Evolutionary conservation across 2,329 filamentous ascomycete species (phyloP).

Genomic region (Mycogone perniciosa): DNA sequence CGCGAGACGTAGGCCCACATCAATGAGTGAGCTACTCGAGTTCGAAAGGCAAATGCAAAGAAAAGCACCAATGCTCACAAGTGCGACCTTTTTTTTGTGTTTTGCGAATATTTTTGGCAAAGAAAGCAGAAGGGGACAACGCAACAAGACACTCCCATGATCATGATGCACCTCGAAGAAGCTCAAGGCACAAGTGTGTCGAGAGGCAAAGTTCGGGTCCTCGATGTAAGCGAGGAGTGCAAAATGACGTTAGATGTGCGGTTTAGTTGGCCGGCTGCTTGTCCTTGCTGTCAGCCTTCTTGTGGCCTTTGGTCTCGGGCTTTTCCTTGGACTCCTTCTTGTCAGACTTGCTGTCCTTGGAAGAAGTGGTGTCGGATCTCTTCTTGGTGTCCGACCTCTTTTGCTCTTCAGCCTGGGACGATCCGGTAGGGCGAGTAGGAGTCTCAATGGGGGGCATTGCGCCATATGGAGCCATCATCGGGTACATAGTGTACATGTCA

Average conservation of each 20-base stretch:
- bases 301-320: background rate
- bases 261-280: constrained; percentile 1
- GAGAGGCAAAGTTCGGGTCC: too few relatives aligned
- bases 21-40: too few relatives aligned
- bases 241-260: background rate
- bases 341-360: background rate
- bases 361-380: background rate
- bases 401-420: background rate
- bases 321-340: background rate
- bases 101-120: background rate
- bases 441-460: background rate
- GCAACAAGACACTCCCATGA: too few relatives aligned
- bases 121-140: background rate
- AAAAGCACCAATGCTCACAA: too few relatives aligned
- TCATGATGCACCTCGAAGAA: too few relatives aligned
- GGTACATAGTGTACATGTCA: constrained; percentile 14
- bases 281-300: background rate
- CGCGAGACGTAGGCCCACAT: too few relatives aligned
- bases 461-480: constrained; percentile 17
- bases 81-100: background rate
- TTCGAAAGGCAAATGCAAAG: too few relatives aligned
- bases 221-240: too few relatives aligned
- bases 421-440: constrained; percentile 1
- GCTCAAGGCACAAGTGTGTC: too few relatives aligned
- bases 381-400: background rate